Conservation (phyloP, 768 basidiomycete species). For the Mycena belliarum region DNA sequence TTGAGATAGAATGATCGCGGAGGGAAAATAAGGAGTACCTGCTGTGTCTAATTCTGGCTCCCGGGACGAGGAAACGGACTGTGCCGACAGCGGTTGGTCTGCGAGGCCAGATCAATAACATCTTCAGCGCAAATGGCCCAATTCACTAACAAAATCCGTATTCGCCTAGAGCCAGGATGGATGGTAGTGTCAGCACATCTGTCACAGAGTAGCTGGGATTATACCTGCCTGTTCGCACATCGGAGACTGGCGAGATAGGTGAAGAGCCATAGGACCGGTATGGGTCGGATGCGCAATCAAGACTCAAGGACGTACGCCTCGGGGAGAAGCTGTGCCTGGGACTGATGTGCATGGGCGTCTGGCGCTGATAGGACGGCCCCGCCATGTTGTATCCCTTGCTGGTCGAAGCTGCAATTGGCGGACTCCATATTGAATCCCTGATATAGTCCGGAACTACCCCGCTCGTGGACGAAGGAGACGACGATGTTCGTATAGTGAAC, state of each 20-base stretch:
- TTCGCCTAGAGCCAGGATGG: not conserved
- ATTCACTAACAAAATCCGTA: too few relatives aligned
- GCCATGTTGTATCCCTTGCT: too few relatives aligned
- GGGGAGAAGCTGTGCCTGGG: not conserved
- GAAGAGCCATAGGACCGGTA: not conserved
- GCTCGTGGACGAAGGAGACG: too few relatives aligned
- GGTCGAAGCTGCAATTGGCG: too few relatives aligned
- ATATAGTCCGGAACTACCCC: too few relatives aligned
- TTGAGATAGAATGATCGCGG: constrained; percentile 4
- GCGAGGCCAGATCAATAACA: not conserved
- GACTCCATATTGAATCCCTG: too few relatives aligned
- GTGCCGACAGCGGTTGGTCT: not conserved
- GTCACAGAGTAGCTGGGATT: not conserved
- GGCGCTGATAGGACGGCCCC: not conserved
- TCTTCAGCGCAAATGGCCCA: not conserved
- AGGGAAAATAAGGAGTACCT: not conserved
- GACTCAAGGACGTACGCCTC: not conserved
- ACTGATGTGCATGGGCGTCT: not conserved
- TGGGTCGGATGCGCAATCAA: not conserved
- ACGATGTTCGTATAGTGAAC: too few relatives aligned
- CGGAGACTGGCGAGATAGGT: not conserved
- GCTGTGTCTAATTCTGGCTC: constrained; percentile 1
- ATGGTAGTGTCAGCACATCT: not conserved
- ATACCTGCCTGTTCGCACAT: not conserved
- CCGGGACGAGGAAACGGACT: not conserved